Percentiles rank a stretch among this genome's conserved stretches.
These are phyloP conservation scores for Thymus mandschuricus DNA, from an alignment of 257 asterid genomes.

Conservation along the genomic window DNA sequence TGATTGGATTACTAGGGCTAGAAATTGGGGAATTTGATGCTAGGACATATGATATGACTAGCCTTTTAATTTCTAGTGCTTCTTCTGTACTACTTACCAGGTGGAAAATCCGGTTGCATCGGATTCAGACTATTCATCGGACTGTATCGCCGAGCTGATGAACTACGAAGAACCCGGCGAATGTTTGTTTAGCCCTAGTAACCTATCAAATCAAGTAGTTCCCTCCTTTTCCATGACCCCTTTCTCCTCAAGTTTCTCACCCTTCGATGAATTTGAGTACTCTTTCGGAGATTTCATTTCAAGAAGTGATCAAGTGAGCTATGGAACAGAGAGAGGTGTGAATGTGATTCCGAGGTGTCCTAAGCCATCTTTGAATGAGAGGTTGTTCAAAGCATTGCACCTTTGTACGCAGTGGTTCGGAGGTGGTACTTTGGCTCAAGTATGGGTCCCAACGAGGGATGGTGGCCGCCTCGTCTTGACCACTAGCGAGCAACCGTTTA, in stretches of 20 bases:
- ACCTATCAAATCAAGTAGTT: constrained; percentile 44
- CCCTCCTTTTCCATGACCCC: constrained; percentile 43
- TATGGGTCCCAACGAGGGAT: constrained; percentile 65
- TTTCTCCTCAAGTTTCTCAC: constrained; percentile 32
- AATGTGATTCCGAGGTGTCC: constrained; percentile 59
- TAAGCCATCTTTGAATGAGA: constrained; percentile 46
- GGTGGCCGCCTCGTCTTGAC: constrained; percentile 56
- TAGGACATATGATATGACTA: no score
- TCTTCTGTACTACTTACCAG: constrained; percentile 34
- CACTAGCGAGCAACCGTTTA: constrained; percentile 68
- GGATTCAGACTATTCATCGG: constrained; percentile 37
- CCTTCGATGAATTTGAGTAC: constrained; percentile 37
- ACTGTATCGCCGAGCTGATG: constrained; percentile 43
- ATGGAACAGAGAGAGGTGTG: not conserved
- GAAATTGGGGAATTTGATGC: not conserved
- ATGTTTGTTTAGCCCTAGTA: constrained; percentile 49
- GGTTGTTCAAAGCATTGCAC: constrained; percentile 58
- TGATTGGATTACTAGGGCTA: not conserved
- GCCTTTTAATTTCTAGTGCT: not conserved
- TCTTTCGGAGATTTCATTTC: constrained; percentile 39
- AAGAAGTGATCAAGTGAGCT: constrained; percentile 8
- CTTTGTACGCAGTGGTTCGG: constrained; percentile 53
- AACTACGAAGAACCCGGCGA: constrained; percentile 51
- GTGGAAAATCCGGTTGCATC: constrained; percentile 38
- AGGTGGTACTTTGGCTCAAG: constrained; percentile 65